phyloP scores from a whole-genome alignment of 257 asterid species.

The Capsicum baccatum region DNA sequence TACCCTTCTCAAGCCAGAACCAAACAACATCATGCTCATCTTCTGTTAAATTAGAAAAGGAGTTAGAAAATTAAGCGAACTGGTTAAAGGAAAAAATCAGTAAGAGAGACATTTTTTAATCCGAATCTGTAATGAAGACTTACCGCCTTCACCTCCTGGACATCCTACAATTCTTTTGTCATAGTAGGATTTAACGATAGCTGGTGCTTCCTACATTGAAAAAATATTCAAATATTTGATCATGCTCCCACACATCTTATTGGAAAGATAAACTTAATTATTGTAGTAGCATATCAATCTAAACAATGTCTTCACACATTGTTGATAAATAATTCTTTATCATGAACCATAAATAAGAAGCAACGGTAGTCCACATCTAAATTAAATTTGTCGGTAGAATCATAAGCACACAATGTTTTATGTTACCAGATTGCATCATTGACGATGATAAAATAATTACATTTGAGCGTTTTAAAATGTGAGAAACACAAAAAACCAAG shows the following conservation, averaged over 20 bases:
- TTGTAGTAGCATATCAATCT: background rate
- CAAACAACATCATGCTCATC: constrained; percentile 99
- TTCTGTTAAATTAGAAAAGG: constrained; percentile 54
- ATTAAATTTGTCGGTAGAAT: background rate
- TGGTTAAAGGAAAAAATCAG: background rate
- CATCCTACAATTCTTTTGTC: constrained; percentile 91
- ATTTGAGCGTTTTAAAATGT: background rate
- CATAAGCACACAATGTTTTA: background rate
- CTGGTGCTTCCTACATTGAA: constrained; percentile 78
- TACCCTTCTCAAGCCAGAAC: constrained; percentile 98
- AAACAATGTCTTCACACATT: background rate
- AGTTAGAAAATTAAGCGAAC: constrained; percentile 4
- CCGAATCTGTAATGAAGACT: constrained; percentile 32
- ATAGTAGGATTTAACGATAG: constrained; percentile 70
- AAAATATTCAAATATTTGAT: constrained; percentile 4
- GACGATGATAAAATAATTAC: background rate
- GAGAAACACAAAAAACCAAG: background rate
- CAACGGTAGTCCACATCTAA: background rate
- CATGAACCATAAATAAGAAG: constrained; percentile 5
- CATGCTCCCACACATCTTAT: constrained; percentile 9
- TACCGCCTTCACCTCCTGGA: constrained; percentile 94
- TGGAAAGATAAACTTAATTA: background rate
- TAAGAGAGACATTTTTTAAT: constrained; percentile 32
- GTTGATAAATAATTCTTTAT: background rate
- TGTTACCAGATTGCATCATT: background rate